Evolutionary conservation across 805 yeast genomes (phyloP), one percentile per base, ranked within the genome.

Genomic region (Pichia eremophila): DNA sequence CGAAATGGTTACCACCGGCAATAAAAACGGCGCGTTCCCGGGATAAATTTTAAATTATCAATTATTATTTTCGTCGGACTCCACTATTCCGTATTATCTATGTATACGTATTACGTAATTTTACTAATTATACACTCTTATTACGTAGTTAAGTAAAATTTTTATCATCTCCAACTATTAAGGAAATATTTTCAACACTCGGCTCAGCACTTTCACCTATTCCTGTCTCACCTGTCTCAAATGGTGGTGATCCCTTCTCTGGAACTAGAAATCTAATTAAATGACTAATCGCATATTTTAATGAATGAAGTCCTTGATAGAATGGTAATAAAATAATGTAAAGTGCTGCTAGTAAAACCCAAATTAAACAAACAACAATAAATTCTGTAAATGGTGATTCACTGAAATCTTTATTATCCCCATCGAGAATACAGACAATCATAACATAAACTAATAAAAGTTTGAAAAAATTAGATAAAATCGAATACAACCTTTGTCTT

Each of bases 401-500:
- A 39, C 67, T 63, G 44, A 69, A 63, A 17, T 60, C 64, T 36
- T 64, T 64, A 18, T 61, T 53, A 28, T 66, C 52, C 4, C 70
- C 73, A 50, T 65, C 64, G 36, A 64, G 54, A 0, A 66, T 60
- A 32, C 59, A 49, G 1, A 70, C 66, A 31, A 67, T 52, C 22
- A 67, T 51, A 8, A 69, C 45, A 47, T 61, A 66, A 18, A 60
- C 64, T 2, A 65, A 63, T 19, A 62, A 42, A 4, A 67, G 22
- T 12, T 63, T 32, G 36, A 67, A 56, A 14, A 54, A 27, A 42
- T 77, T 75, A 35, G 75, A 59, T 2, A 62, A 52, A 9, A 70
- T 54, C 56, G 77, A 70, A 50, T 73, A 65, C 29, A 60, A 55
- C 9, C 68, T 64, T 36, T 73, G 78, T 35, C 52, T 62, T 49